phyloP scores from a whole-genome alignment of 345 rosid species.

The Ailanthus altissimus region DNA sequence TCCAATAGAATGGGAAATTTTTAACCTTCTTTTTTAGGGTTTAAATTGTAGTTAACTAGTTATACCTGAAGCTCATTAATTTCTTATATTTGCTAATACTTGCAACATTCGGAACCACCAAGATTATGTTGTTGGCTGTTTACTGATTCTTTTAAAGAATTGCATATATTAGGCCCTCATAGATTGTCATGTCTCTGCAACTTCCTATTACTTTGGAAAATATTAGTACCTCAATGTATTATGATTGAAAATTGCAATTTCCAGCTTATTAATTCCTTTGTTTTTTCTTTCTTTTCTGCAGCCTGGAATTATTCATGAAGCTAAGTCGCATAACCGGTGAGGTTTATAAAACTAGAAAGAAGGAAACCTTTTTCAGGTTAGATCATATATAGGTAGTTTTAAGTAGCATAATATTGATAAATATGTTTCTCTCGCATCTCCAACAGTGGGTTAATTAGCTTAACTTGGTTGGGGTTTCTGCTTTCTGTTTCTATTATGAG shows the following conservation, averaged over 20 bases:
- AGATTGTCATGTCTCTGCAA: neutral
- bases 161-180: neutral
- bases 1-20: neutral
- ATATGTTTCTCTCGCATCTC: neutral
- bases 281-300: neutral
- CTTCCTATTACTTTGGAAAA: neutral
- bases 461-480: neutral
- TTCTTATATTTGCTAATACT: neutral
- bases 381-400: neutral
- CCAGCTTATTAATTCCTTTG: neutral
- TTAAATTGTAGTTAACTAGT: neutral
- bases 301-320: neutral
- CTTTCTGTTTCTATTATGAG: neutral
- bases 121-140: neutral
- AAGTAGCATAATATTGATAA: neutral
- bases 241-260: neutral
- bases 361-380: neutral
- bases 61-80: neutral
- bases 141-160: neutral
- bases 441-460: neutral
- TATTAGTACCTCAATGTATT: neutral
- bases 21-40: neutral
- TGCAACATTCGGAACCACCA: neutral
- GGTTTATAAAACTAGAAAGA: neutral
- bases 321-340: neutral